Base-by-base conservation (phyloP, 2,329 filamentous ascomycete genomes). In the Fusarium caatingaense region DNA sequence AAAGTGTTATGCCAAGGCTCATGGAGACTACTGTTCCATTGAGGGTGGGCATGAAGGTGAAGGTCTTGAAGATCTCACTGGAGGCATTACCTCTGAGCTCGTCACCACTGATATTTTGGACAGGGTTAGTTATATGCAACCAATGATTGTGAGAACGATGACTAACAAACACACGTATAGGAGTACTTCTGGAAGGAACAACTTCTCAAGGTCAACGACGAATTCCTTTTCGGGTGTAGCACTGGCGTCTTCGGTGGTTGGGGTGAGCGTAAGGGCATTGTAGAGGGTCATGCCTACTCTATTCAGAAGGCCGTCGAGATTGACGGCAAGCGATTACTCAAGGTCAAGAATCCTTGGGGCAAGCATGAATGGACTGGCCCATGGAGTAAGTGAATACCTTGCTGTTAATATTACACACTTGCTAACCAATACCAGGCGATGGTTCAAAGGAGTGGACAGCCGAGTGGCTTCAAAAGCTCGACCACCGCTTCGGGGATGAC, bases 361-460 rank as follows among this genome's bases (percentile, higher is more conserved):
- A 89, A 89, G 68, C 88, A 87, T 32, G 93, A 94, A 79, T 96
- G 93, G 92, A 91, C 88, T 30, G 93, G 93, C 3, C 84, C 92
- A 3, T 96, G 93, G 92, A 90, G 88, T 76, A 65, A 71, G 78
- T 69, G 4, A n/a, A 8, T 10, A 12, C 6, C 2, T 3, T 12
- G 3, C 6, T 13, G 30, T 5, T 16, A 2, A 20, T 0, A 32
- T 3, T 2, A 1, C 16, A 41, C 10, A 9, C 23, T 9, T 50
- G 16, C 73, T 79, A 18, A 79, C 23, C 8, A 37, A 1, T 28
- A 27, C 2, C 18, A 82, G 85, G 84, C 6, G 93, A 96, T 75
- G 93, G 93, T 0, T 93, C 91, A 9, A 92, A 93, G 73, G 90
- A 95, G 78, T 97, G 93, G 93, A 95, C 92, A 2, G 84, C 92